Base-by-base conservation (phyloP, 768 basidiomycete genomes). In the Hirschioporus abietinus region DNA sequence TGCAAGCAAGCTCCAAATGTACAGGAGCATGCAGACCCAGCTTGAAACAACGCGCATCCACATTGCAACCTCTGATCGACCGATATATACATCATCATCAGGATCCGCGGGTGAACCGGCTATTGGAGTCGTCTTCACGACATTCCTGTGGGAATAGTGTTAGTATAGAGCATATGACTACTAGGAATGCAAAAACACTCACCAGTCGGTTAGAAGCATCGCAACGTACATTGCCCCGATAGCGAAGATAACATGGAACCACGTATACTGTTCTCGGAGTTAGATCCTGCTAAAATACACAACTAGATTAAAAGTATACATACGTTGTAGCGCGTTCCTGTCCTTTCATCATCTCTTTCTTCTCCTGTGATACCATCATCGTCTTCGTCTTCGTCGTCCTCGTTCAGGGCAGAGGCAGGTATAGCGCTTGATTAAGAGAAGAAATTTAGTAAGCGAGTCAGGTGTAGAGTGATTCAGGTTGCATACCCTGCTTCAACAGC, bases 21-120 rank as follows among this genome's bases (percentile, higher is more conserved):
- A 96, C 68, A 95, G 77, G 58, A 89, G 66, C 78, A 94, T 89
- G 76, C 94, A 98, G 26, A 96, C 84, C 96, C 96, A 99, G 69
- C 92, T 92, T 34, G 93, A 95, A 60, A 99, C 92, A 35, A 99
- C 86, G 4, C 97, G 83, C 93, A 98, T 98, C 97, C 97, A 99
- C 96, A 99, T 99, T 2, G 97, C 95, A 9, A 92, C 90, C 75
- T 95, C 93, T 5, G 94, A 96, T 42, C 95, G 88, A 20, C 97
- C 97, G 62, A 99, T 99, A 76, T 94, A 93, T 52, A 98, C 89
- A 68, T 91, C 87, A 58, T 85, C 79, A 65, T 86, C 82, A n/a
- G 86, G 83, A 68, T 87, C 82, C 0, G 73, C 74, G 59, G 81
- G 76, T 8, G 80, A 81, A 52, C 75, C 61, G 35, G 68, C 76